Evolutionary conservation across 1,139 yeast genomes (phyloP).

Genomic region (Saccharomyces hybrid): DNA sequence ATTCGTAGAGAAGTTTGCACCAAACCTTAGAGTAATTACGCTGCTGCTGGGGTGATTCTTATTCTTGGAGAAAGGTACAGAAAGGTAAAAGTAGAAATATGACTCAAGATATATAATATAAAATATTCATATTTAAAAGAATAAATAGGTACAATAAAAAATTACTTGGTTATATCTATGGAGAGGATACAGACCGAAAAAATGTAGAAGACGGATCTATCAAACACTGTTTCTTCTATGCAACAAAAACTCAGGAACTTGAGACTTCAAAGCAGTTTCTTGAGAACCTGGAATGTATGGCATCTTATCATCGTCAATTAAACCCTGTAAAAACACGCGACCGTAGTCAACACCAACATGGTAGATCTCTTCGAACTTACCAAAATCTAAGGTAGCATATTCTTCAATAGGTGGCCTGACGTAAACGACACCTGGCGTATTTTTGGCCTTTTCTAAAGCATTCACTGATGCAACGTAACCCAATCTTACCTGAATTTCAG

Average conservation of each 20-base stretch:
- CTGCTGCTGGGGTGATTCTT: background rate
- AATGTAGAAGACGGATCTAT: background rate
- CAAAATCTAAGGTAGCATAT: constrained; percentile 88
- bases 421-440: constrained; percentile 80
- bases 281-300: constrained; percentile 54
- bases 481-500: constrained; percentile 86
- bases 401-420: constrained; percentile 90
- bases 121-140: background rate
- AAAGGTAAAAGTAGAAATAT: background rate
- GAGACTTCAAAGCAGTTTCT: constrained; percentile 9
- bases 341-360: constrained; percentile 80
- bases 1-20: background rate
- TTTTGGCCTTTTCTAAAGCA: constrained; percentile 82
- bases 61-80: background rate
- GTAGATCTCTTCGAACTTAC: constrained; percentile 83
- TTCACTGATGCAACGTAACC: constrained; percentile 95
- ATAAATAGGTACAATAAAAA: constrained; percentile 13
- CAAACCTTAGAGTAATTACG: background rate
- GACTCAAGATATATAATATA: background rate
- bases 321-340: constrained; percentile 45
- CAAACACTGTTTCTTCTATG: constrained; percentile 61
- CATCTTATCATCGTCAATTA: constrained; percentile 48
- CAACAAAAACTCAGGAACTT: constrained; percentile 25
- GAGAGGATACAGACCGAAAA: background rate
- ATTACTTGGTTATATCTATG: constrained; percentile 3